phyloP scores from a whole-genome alignment of 331 rosid genomes.

The Pyrus hybrid region DNA sequence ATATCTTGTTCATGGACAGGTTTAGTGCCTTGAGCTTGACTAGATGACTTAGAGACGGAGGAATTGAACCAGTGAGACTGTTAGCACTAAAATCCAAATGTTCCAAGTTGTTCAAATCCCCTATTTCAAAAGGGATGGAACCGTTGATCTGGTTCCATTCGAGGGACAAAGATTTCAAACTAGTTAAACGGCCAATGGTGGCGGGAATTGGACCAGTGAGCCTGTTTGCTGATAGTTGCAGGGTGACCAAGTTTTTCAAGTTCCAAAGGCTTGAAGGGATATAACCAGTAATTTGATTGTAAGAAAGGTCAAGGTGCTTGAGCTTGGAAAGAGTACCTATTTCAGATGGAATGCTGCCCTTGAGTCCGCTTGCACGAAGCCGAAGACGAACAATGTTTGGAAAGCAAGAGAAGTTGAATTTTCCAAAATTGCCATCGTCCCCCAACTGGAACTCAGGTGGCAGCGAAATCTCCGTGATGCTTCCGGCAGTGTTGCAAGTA shows the following conservation, averaged over 20 bases:
- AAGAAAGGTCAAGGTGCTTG: background rate
- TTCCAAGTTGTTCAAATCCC: too few relatives aligned
- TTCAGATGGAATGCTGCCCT: slow-evolving; percentile 2
- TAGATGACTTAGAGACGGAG: too few relatives aligned
- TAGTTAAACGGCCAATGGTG: too few relatives aligned
- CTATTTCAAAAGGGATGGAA: too few relatives aligned
- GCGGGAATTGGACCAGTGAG: background rate
- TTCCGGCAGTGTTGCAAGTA: background rate
- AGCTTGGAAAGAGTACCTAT: slow-evolving; percentile 19
- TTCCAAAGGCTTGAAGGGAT: slow-evolving; percentile 1
- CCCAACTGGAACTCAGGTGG: background rate
- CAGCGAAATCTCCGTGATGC: background rate
- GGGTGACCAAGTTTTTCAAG: background rate
- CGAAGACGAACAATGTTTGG: background rate
- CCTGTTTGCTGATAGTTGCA: too few relatives aligned
- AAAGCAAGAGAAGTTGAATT: background rate
- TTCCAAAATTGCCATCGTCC: background rate
- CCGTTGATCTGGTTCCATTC: too few relatives aligned
- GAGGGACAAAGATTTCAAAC: too few relatives aligned
- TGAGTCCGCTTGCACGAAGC: background rate
- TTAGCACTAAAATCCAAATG: too few relatives aligned
- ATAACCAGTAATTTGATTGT: background rate
- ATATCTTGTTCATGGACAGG: too few relatives aligned
- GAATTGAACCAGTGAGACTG: too few relatives aligned
- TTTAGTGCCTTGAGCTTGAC: too few relatives aligned